Evolutionary conservation across 805 yeast species (phyloP), one percentile per base, ranked within the genome.

Genomic region (Candida fluviatilis): DNA sequence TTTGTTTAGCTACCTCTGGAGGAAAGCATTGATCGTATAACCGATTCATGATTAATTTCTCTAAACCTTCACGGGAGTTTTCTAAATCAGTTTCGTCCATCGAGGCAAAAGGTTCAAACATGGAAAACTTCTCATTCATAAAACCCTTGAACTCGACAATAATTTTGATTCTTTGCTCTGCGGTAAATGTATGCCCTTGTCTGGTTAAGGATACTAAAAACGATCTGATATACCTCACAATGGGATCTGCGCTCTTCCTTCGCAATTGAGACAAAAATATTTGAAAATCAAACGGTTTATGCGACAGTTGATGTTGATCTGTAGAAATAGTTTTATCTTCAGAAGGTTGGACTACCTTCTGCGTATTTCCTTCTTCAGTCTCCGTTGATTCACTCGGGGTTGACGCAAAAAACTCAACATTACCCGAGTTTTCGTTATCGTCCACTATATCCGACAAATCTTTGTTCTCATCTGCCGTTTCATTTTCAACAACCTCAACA

Each of bases 61-160:
- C 99, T 50, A 93, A 71, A 0, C 99, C 99, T 50, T 89, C 97
- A 47, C 81, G 66, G 2, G 95, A 82, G 53, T 90, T 88, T 27
- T 72, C 79, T 36, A 85, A 62, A 15, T 69, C 68, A 2, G 70
- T 75, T 13, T 78, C 79, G 31, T 60, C 66, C 66, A 87, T 72
- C 2, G 76, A 64, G 16, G 77, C 72, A 57, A 93, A 91, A 1
- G 97, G 97, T 44, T 83, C 84, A 50, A 69, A 80, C 12, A 66
- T 55, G 2, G 58, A 45, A 60, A 86, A 75, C 52, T 83, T 83
- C 13, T 71, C 79, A 39, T 72, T 75, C 38, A 90, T 78, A 55
- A 90, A 90, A 0, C 48, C 51, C 50, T 83, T 80, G 64, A 95
- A 93, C 52, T 95, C 96, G 23, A 60, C 65, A 1, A 90, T 70